These are phyloP conservation scores for Zygosaccharomyces sapae DNA, from an alignment of 1,139 yeast genomes.

Conservation along the genomic window DNA sequence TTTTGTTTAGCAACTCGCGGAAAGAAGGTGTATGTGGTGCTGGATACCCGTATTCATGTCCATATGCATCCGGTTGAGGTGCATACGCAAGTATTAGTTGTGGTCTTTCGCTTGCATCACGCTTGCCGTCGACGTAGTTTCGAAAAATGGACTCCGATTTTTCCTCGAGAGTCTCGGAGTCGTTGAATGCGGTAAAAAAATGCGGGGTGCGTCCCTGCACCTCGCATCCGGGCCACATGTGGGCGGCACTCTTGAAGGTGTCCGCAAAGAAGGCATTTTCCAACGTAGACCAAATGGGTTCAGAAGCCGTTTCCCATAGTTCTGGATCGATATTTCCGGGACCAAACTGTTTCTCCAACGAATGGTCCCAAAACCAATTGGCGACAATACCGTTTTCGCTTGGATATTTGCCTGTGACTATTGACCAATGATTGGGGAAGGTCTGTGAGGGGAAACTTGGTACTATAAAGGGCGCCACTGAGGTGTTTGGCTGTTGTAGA, in stretches of 20 bases:
- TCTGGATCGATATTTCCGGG: constrained; percentile 57
- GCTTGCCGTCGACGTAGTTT: constrained; percentile 58
- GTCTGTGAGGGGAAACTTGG: constrained; percentile 89
- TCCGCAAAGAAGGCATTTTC: constrained; percentile 43
- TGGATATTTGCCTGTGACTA: constrained; percentile 82
- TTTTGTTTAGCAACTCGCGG: constrained; percentile 49
- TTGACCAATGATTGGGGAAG: constrained; percentile 88
- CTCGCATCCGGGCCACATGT: constrained; percentile 96
- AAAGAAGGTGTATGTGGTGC: constrained; percentile 50
- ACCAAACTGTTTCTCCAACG: constrained; percentile 51
- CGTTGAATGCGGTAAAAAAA: constrained; percentile 60
- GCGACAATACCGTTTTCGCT: constrained; percentile 84
- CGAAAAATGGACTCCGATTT: constrained; percentile 55
- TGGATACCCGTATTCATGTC: constrained; percentile 59
- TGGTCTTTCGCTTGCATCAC: constrained; percentile 48
- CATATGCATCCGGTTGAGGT: constrained; percentile 72
- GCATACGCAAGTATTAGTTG: constrained; percentile 77
- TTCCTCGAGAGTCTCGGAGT: constrained; percentile 52
- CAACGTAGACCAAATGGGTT: constrained; percentile 84
- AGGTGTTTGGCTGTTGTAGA: constrained; percentile 49
- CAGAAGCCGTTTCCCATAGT: constrained; percentile 61
- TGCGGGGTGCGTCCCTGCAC: constrained; percentile 49
- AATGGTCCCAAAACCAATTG: constrained; percentile 71
- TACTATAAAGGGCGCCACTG: constrained; percentile 64
- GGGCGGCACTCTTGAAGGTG: constrained; percentile 65